Evolutionary conservation across 768 basidiomycete species (phyloP), one percentile per base, ranked within the genome.

Genomic region (Suillus bovinus): DNA sequence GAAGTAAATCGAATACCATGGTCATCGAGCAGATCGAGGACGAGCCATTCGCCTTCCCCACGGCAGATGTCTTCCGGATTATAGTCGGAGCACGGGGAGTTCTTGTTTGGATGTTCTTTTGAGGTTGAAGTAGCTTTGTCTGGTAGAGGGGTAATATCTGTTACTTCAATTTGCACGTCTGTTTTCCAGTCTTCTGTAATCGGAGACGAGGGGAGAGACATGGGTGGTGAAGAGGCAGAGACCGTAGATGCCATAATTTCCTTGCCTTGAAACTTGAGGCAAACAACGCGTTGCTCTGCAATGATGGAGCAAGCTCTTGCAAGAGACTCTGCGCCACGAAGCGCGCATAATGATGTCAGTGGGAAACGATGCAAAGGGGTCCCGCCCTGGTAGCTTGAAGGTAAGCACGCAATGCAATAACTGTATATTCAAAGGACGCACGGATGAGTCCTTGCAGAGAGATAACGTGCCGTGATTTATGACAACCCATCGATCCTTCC

Each of bases 401-500:
- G 61, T 56, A 53, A 49, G 38, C 24, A 24, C 17, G 24, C 24
- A 22, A 36, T 42, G 46, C 20, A 11, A 1, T 11, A 17, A 38
- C 20, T 27, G 29, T 41, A 60, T 24, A 29, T 22, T 41, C 31
- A 52, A 57, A 58, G 31, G 29, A 77, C 81, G 59, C 67, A 89
- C 89, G 63, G 79, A 72, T 33, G 81, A 79, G 29, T 82, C 78
- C 67, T 81, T 85, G 67, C 78, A 85, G 17, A 91, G 69, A 57
- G 74, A 78, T n/a, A 91, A 70, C 24, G 77, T 67, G 0, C 86
- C 88, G 27, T 85, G 81, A 59, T 79, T 76, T 33, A 91, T 80
- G n/a, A 89, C 77, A 49, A 86, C 76, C 84, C 86, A 89, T 5
- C 86, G 75, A 20, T 84, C 78, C 47, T 81, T 80, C 89, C 89